phyloP scores from a whole-genome alignment of 805 yeast genomes.

The Kuraishia cidri region DNA sequence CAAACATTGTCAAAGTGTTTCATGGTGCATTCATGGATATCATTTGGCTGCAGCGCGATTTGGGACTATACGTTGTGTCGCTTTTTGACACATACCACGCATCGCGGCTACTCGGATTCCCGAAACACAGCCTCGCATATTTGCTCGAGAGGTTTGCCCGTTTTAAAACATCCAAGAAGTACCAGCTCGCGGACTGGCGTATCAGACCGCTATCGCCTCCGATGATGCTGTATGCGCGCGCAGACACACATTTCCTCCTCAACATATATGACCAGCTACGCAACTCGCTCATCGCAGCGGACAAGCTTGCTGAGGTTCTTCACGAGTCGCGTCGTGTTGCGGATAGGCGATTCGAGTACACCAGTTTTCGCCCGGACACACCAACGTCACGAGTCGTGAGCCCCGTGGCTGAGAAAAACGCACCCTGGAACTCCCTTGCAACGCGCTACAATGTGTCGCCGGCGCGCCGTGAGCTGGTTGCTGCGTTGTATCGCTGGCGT shows the following conservation, averaged over 20 bases:
- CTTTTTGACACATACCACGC: conserved; percentile 93
- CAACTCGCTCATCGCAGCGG: conserved; percentile 44
- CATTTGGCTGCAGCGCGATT: conserved; percentile 92
- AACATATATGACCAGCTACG: conserved; percentile 71
- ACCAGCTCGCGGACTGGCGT: conserved; percentile 97
- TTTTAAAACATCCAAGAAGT: conserved; percentile 86
- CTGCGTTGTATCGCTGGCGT: conserved; percentile 72
- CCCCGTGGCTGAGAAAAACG: conserved; percentile 39
- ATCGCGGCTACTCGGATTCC: conserved; percentile 67
- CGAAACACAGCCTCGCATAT: conserved; percentile 78
- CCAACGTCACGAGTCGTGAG: conserved; percentile 6
- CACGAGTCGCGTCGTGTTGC: conserved; percentile 76
- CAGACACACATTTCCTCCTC: conserved; percentile 89
- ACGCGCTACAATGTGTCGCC: conserved; percentile 55
- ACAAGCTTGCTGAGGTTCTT: conserved; percentile 51
- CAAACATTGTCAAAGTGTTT: conserved; percentile 73
- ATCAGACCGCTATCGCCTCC: conserved; percentile 70
- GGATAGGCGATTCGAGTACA: conserved; percentile 70
- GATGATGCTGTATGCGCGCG: conserved; percentile 81
- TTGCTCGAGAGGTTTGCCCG: conserved; percentile 71
- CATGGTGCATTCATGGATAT: conserved; percentile 98
- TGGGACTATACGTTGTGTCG: conserved; percentile 84
- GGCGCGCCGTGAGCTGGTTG: conserved; percentile 45
- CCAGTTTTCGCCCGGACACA: conserved; percentile 45
- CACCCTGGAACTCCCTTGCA: conserved; percentile 62